A percentile compares a stretch with the other conserved stretches of the same genome.
phyloP scores from a whole-genome alignment of 345 rosid species.

The Triadica sebifera region DNA sequence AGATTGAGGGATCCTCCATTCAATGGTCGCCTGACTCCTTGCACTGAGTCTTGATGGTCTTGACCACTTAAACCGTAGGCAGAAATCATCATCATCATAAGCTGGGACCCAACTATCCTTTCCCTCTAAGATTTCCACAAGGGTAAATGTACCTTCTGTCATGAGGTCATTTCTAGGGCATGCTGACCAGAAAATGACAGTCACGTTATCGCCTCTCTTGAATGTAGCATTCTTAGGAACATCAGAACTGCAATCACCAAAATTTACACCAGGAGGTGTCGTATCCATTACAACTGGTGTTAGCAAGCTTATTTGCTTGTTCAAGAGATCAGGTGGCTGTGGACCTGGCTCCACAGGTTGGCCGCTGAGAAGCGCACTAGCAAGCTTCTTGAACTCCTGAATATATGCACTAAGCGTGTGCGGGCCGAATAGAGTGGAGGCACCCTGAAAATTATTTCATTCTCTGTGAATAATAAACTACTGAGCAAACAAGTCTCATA shows the following conservation, averaged over 20 bases:
- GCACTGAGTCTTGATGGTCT: conserved; percentile 70
- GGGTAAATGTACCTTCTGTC: conserved; percentile 88
- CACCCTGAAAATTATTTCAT: conserved; percentile 58
- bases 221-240: conserved; percentile 72
- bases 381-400: conserved; percentile 86
- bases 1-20: conserved; percentile 77
- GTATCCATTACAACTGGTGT: conserved; percentile 85
- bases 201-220: conserved; percentile 64
- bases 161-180: conserved; percentile 93
- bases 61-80: conserved; percentile 86
- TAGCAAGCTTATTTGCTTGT: conserved; percentile 76
- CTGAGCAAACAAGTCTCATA: background rate
- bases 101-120: conserved; percentile 74
- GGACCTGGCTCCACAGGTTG: conserved; percentile 58
- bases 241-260: conserved; percentile 79
- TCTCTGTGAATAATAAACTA: background rate
- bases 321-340: conserved; percentile 78
- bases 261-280: conserved; percentile 59
- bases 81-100: conserved; percentile 90
- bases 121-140: conserved; percentile 73
- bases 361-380: conserved; percentile 54
- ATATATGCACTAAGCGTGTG: conserved; percentile 87
- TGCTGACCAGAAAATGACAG: conserved; percentile 85
- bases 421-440: conserved; percentile 86
- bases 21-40: conserved; percentile 67